A percentile compares a stretch with the other conserved stretches of the same genome.
Conservation (phyloP, 2,329 filamentous ascomycete genomes). For the Trichoderma lentiforme region DNA sequence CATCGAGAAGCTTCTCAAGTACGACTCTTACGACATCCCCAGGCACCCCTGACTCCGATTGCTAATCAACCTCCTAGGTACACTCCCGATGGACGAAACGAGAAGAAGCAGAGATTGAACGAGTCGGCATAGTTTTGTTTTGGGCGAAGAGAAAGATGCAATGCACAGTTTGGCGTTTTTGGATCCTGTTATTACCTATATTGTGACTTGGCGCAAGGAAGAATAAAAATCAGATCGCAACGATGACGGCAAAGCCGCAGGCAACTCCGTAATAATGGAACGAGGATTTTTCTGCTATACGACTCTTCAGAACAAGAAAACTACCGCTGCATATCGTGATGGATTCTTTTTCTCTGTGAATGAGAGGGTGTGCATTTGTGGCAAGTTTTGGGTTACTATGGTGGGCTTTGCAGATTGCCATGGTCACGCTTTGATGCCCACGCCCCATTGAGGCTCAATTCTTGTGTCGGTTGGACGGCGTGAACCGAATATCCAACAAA, state of each 20-base stretch:
- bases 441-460: not conserved
- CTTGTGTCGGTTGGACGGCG: not conserved
- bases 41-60: constrained; percentile 7
- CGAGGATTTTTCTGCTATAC: not conserved
- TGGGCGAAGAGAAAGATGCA: constrained; percentile 19
- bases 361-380: not conserved
- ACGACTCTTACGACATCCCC: constrained; percentile 33
- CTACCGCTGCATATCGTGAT: not conserved
- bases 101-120: constrained; percentile 52
- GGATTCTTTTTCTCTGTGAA: not conserved
- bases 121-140: constrained; percentile 30
- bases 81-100: constrained; percentile 60
- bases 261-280: constrained; percentile 11
- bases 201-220: constrained; percentile 30
- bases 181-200: constrained; percentile 23
- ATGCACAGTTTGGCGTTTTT: constrained; percentile 35
- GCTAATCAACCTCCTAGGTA: constrained; percentile 41
- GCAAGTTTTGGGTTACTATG: not conserved
- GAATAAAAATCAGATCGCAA: constrained; percentile 17
- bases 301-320: not conserved
- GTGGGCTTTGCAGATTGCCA: not conserved
- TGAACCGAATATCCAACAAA: not conserved
- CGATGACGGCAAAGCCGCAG: not conserved
- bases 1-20: constrained; percentile 97
- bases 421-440: not conserved